Evolutionary conservation across 1,284 basidiomycete species (phyloP).

Genomic region (Heliocybe sulcata): DNA sequence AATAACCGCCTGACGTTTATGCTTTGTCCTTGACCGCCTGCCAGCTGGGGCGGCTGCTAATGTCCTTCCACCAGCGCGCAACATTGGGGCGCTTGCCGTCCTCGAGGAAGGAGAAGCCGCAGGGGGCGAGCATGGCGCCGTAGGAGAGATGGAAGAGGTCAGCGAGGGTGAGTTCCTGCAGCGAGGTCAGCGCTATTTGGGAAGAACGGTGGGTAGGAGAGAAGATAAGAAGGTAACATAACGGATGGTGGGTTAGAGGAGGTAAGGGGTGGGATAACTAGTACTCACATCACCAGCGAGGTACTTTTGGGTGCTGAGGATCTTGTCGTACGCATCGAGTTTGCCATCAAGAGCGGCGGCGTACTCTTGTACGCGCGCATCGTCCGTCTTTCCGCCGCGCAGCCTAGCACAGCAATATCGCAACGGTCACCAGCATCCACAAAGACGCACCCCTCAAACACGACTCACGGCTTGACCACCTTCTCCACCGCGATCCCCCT

Average conservation of each 20-base stretch:
- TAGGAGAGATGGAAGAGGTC: conserved; percentile 1
- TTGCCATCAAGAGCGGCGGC: conserved; percentile 11
- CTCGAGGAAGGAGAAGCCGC: neutral
- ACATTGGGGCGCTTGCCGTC: neutral
- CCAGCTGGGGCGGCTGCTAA: neutral
- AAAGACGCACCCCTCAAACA: neutral
- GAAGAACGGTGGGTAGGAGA: too few species aligned
- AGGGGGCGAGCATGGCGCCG: neutral
- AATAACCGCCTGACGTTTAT: too few species aligned
- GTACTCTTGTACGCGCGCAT: conserved; percentile 20
- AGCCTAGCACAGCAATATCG: conserved; percentile 7
- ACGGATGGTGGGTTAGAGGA: neutral
- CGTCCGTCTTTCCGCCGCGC: conserved; percentile 23
- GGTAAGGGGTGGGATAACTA: neutral
- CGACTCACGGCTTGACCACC: conserved; percentile 20
- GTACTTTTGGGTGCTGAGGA: neutral
- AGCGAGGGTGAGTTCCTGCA: neutral
- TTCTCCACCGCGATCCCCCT: conserved; percentile 32
- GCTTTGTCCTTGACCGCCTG: neutral
- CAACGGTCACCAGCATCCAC: neutral
- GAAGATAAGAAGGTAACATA: neutral
- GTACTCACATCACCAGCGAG: conserved; percentile 1
- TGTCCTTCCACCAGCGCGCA: neutral
- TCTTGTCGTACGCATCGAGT: conserved; percentile 1
- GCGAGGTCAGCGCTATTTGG: too few species aligned